These are phyloP conservation scores for Microbotryum intermedium DNA, from an alignment of 1,284 basidiomycete species.

Conservation along the genomic window DNA sequence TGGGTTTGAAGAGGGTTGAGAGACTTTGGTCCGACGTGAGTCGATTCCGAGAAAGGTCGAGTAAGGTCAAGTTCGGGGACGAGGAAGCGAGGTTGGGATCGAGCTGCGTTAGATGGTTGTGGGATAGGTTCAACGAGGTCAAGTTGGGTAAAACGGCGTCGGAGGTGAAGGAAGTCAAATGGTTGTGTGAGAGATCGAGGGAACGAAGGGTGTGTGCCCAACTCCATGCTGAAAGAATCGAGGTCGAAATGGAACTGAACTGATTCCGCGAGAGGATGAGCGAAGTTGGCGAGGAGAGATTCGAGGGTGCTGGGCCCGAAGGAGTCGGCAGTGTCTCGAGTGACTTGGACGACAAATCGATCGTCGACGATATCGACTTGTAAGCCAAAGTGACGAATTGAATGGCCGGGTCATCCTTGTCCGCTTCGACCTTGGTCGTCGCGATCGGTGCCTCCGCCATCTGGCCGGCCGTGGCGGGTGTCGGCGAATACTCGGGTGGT, in stretches of 20 bases:
- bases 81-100: not conserved
- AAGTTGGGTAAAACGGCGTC: conserved; percentile 1
- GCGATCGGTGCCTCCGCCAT: not conserved
- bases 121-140: conserved; percentile 10
- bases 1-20: not conserved
- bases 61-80: conserved; percentile 2
- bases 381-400: not conserved
- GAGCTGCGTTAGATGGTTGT: conserved; percentile 8
- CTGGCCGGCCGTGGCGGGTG: not conserved
- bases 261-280: conserved; percentile 17
- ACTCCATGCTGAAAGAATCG: conserved; percentile 2
- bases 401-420: conserved; percentile 4
- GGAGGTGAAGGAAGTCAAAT: not conserved
- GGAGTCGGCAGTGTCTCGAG: conserved; percentile 7
- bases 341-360: conserved; percentile 7
- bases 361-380: not conserved
- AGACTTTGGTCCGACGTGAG: conserved; percentile 14
- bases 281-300: not conserved
- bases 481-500: not conserved
- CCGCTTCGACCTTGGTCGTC: not conserved
- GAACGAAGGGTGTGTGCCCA: conserved; percentile 4
- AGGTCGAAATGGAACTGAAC: not conserved
- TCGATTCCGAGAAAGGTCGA: conserved; percentile 18
- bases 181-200: conserved; percentile 8
- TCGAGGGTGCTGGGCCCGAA: not conserved